A percentile compares a stretch with the other conserved stretches of the same genome.
Evolutionary conservation across 2,329 filamentous ascomycete genomes (phyloP).

Genomic region (Torrubiella hemipterigena): DNA sequence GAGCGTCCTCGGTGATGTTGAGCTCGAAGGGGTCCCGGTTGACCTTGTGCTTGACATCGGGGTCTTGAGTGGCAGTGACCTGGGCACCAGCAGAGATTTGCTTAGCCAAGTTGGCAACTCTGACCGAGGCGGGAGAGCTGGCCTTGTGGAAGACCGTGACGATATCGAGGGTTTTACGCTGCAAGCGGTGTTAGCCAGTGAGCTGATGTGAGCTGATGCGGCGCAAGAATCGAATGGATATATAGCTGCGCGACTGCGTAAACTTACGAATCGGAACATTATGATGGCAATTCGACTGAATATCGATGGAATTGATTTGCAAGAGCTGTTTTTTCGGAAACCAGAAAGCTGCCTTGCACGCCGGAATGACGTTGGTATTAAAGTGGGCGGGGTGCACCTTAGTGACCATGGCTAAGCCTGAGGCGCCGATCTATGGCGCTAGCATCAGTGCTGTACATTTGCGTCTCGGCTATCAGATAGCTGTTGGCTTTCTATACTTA

Average conservation of each 20-base stretch:
- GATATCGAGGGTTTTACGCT: constrained; percentile 77
- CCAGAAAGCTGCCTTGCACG: not conserved
- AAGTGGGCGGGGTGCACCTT: not conserved
- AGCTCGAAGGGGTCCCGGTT: constrained; percentile 67
- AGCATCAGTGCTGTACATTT: too few relatives aligned
- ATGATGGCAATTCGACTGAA: too few relatives aligned
- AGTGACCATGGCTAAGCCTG: not conserved
- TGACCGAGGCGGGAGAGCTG: constrained; percentile 56
- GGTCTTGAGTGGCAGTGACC: constrained; percentile 58
- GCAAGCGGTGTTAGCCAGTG: constrained; percentile 5
- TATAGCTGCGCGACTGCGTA: constrained; percentile 1
- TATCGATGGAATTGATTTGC: too few relatives aligned
- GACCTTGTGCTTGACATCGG: constrained; percentile 51
- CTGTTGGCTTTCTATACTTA: constrained; percentile 35
- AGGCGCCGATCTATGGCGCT: not conserved
- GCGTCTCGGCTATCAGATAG: too few relatives aligned
- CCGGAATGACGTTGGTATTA: constrained; percentile 9
- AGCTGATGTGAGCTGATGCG: not conserved
- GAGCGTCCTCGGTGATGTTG: constrained; percentile 66
- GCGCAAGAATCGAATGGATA: not conserved
- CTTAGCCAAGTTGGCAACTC: constrained; percentile 67
- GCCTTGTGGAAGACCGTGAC: constrained; percentile 94
- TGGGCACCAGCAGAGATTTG: constrained; percentile 61
- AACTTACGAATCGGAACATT: constrained; percentile 37
- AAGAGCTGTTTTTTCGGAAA: too few relatives aligned